Percentiles rank a stretch among this genome's conserved stretches.
phyloP scores from a whole-genome alignment of 345 rosid species.

The Citrus sinensis region DVS_A1.0 CM039164.1:24229001-24229500 shows the following conservation, averaged over 20 bases:
- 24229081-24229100: neutral
- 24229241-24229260: neutral
- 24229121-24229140: neutral
- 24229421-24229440: constrained; percentile 53
- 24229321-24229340: constrained; percentile 61
- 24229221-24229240: neutral
- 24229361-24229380: constrained; percentile 63
- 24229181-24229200: neutral
- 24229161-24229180: neutral
- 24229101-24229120: neutral
- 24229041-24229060: neutral
- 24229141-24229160: neutral
- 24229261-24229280: neutral
- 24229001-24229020: constrained; percentile 55
- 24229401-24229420: constrained; percentile 52
- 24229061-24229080: neutral
- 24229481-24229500: constrained; percentile 47
- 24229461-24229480: constrained; percentile 47
- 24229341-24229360: constrained; percentile 54
- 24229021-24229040: constrained; percentile 4
- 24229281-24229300: neutral
- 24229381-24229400: constrained; percentile 50
- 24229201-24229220: neutral
- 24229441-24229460: constrained; percentile 49
- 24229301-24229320: constrained; percentile 33